A percentile compares a stretch with the other conserved stretches of the same genome.
Conservation (phyloP, 2,329 filamentous ascomycete species). For the Colletotrichum godetiae region DNA sequence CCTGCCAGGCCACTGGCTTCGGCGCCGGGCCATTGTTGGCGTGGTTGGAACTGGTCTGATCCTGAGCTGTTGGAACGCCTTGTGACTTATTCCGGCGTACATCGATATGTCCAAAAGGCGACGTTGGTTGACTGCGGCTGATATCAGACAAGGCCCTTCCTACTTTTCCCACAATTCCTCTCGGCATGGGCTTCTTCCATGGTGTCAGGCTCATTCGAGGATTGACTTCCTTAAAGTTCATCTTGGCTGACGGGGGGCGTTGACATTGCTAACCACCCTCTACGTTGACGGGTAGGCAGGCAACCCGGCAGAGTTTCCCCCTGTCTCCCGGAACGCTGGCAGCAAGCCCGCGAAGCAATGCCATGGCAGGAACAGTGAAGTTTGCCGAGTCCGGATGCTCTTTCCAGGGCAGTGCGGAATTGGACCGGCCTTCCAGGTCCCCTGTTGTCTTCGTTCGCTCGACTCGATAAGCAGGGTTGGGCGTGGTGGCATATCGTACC, state of each 20-base stretch:
- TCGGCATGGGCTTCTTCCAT: neutral
- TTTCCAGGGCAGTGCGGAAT: neutral
- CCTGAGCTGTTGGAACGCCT: neutral
- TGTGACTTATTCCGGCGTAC: neutral
- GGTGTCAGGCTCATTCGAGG: neutral
- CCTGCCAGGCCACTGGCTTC: neutral
- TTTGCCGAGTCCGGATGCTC: neutral
- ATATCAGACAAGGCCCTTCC: neutral
- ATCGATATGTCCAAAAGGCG: neutral
- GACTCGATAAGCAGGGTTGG: neutral
- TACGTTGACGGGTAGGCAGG: neutral
- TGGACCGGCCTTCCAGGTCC: neutral
- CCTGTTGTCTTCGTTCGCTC: neutral
- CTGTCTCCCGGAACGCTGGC: neutral
- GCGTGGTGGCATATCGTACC: neutral
- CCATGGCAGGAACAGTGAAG: neutral
- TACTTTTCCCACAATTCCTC: neutral
- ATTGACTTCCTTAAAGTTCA: neutral
- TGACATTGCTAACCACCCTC: neutral
- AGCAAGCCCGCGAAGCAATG: neutral
- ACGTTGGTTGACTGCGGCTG: neutral
- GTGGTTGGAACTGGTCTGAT: neutral
- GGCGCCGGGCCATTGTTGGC: neutral
- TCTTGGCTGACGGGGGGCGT: neutral
- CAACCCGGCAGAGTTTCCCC: neutral